Base-by-base conservation (phyloP, 2,329 filamentous ascomycete genomes). In the Colletotrichum somersetense region DNA sequence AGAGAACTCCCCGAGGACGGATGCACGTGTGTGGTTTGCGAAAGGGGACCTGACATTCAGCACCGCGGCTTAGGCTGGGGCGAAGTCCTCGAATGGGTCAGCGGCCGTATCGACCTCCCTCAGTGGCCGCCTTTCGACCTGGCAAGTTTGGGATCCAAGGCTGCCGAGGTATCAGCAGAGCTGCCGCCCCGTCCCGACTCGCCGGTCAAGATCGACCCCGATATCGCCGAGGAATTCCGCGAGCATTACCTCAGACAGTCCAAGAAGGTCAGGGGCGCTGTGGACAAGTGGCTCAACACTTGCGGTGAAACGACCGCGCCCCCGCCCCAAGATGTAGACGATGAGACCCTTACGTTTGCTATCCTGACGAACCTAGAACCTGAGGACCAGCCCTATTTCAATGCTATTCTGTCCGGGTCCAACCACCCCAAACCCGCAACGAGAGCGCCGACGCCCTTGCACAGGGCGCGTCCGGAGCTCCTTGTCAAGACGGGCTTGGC, bases 211-310 rank as follows among this genome's bases (percentile, higher is more conserved):
- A 90, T 98, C 71, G 96, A 98, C 77, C 94, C 96, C 8, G 96
- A 98, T 80, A 94, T 98, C 14, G 95, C 95, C 0, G 95, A 97
- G 74, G 94, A 98, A 80, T 97, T 96, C 78, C 89, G 94, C 57
- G 95, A 96, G 65, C 95, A 98, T 79, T 98, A 97, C 79, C 89
- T 97, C 62, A 91, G 93, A 50, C 95, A 98, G 80, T 95, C 94
- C 8, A 94, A 95, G 80, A 97, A 97, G 83, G 97, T 96, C 23
- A 93, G 95, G 78, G 90, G 91, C n/a, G 92, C 93, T 0, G 96
- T 98, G 1, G 94, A 98, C 80, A 92, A 89, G 77, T 98, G 96
- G 96, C 89, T 98, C 73, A 91, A 89, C 46, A 92, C 90, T 72
- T 96, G 96, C 76, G 91, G 91, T 42, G 92, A 95, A 73, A 88